Evolutionary conservation across 495 filamentous ascomycete genomes (phyloP), one percentile per base, ranked within the genome.

Genomic region (Lophiotrema nucula): DNA sequence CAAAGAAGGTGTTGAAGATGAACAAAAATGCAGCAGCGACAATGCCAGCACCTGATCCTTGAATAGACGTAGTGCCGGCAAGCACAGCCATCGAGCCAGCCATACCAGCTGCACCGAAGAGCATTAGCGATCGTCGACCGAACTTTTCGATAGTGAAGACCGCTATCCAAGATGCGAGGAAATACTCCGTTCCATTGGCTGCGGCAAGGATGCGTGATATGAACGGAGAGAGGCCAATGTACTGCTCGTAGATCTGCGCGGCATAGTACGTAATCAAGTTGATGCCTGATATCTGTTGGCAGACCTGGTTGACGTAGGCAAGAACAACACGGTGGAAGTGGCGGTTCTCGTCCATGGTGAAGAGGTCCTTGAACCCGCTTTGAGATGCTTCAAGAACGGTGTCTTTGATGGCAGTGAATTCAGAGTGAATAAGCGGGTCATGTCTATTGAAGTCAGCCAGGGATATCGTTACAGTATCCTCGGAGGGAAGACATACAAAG

Each of bases 61-160:
- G 28, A 13, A 22, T 23, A 37, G 42, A 49, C 0, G 62, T 65
- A 50, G 10, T 63, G 35, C 54, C 67, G 64, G 82, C 90, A 47
- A 91, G 83, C 58, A 93, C 81, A 78, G 90, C 92, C 73, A 92
- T 87, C 76, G 86, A 90, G 61, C 89, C 72, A 21, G 86, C 72
- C 88, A 93, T 92, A 58, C 88, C 88, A 15, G 83, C 68, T 16
- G 85, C 89, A 56, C 90, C 90, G 65, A 78, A 87, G 57, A 96
- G 75, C 47, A 96, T 86, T 5, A 95, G 80, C 13, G 83, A 80
- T 47, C 90, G 88, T 69, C 90, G 88, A 54, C 90, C 89, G 63
- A 87, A 81, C 54, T 76, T 82, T 76, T 96, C 90, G 59, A 95
- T 86, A 24, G 87, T 84, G 67, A 79, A 92, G 79, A 95, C 90